Percentiles rank a stretch among this genome's conserved stretches.
These are phyloP conservation scores for Neckera pumila DNA, from an alignment of 225 moss, liverwort and hornwort species.

Conservation along the genomic window DNA sequence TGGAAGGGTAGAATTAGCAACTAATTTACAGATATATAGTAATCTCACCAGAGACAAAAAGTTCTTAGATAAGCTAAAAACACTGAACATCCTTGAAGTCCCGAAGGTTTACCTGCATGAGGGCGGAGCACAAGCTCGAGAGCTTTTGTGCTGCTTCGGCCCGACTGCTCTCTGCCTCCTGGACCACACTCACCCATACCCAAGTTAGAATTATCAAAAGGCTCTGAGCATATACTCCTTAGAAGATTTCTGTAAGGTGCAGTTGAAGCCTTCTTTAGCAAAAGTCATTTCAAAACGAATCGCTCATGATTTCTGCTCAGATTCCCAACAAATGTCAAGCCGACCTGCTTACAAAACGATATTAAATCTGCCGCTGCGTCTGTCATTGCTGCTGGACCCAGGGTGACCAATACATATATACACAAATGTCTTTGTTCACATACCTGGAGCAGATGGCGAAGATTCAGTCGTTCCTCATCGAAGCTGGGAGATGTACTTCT, in stretches of 20 bases:
- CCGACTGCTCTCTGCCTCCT: conserved; percentile 76
- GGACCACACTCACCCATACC: conserved; percentile 8
- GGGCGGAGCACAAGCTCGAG: conserved; percentile 50
- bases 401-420: background rate
- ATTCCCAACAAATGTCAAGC: background rate
- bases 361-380: background rate
- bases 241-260: background rate
- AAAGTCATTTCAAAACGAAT: background rate
- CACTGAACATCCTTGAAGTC: background rate
- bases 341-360: background rate
- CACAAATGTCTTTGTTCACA: background rate
- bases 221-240: background rate
- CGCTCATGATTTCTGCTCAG: background rate
- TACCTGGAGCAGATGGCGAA: conserved; percentile 69
- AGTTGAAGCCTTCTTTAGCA: background rate
- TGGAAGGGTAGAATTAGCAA: background rate
- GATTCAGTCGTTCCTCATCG: conserved; percentile 60
- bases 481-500: conserved; percentile 35
- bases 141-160: conserved; percentile 59
- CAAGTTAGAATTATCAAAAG: background rate
- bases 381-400: too few relatives aligned
- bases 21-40: background rate
- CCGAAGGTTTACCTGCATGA: conserved; percentile 51
- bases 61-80: background rate
- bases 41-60: background rate